Conservation (phyloP, 768 basidiomycete genomes). For the Boletus rex-veris region DNA sequence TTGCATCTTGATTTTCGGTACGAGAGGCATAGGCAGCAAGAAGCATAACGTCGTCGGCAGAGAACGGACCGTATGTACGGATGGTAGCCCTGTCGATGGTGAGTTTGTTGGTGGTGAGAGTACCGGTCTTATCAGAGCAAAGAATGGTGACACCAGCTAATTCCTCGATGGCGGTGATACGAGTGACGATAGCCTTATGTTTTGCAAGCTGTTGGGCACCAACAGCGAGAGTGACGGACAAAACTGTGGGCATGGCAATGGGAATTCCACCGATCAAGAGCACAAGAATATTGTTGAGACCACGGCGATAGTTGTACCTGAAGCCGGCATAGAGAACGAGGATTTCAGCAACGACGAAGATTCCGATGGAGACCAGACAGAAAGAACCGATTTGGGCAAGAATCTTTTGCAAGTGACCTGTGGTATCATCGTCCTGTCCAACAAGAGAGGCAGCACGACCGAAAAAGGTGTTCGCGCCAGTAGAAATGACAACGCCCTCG, state of each 20-base stretch:
- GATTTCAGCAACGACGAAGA: slow-evolving; percentile 94
- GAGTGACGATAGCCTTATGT: slow-evolving; percentile 99
- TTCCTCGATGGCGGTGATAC: slow-evolving; percentile 99
- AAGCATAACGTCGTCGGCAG: slow-evolving; percentile 86
- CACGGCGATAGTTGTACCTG: slow-evolving; percentile 86
- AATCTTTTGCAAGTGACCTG: slow-evolving; percentile 98
- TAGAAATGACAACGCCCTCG: slow-evolving; percentile 97
- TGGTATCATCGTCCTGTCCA: slow-evolving; percentile 96
- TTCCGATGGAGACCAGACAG: slow-evolving; percentile 94
- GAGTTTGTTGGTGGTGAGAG: slow-evolving; percentile 98
- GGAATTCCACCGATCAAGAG: slow-evolving; percentile 99
- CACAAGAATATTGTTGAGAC: slow-evolving; percentile 96
- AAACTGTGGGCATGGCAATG: slow-evolving; percentile 98
- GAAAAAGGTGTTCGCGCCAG: slow-evolving; percentile 98
- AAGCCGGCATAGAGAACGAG: slow-evolving; percentile 91
- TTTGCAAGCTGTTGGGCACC: slow-evolving; percentile 98
- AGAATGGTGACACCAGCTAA: slow-evolving; percentile 97
- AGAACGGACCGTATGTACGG: slow-evolving; percentile 86
- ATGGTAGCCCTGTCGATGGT: slow-evolving; percentile 94
- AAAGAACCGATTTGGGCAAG: slow-evolving; percentile 97
- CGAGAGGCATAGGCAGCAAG: slow-evolving; percentile 95
- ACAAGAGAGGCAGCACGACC: slow-evolving; percentile 97
- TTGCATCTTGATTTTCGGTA: slow-evolving; percentile 99
- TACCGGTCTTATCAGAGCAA: slow-evolving; percentile 99
- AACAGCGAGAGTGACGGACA: slow-evolving; percentile 97